A percentile compares a stretch with the other conserved stretches of the same genome.
Evolutionary conservation across 768 basidiomycete genomes (phyloP).

Genomic region (Amylocystis lapponica): DNA sequence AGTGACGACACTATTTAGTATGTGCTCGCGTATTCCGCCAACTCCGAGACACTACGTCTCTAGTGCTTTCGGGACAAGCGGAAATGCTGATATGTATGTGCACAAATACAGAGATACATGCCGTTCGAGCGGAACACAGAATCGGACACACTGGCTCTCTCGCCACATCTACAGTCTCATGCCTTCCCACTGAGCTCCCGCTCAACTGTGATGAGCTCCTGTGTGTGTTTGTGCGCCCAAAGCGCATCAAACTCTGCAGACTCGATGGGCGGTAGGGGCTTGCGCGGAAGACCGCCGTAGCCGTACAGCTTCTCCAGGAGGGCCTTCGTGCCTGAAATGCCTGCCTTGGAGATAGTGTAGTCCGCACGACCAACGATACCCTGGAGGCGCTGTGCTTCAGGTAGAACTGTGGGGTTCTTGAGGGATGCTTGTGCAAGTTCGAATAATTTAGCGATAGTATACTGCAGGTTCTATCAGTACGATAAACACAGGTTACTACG

Average conservation of each 20-base stretch:
- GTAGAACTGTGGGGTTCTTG: slow-evolving; percentile 49
- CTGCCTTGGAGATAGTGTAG: slow-evolving; percentile 68
- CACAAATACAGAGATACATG: no score
- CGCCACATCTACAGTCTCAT: no score
- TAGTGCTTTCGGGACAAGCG: no score
- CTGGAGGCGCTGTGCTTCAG: slow-evolving; percentile 71
- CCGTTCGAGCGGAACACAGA: no score
- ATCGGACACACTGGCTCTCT: no score
- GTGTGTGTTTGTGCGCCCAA: slow-evolving; percentile 69
- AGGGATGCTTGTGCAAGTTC: slow-evolving; percentile 54
- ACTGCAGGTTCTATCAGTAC: slow-evolving; percentile 28
- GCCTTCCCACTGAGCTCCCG: slow-evolving; percentile 44
- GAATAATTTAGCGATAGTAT: slow-evolving; percentile 55
- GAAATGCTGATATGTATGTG: no score
- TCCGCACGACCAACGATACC: slow-evolving; percentile 79
- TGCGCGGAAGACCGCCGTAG: slow-evolving; percentile 76
- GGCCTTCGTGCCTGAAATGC: slow-evolving; percentile 81
- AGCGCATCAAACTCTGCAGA: slow-evolving; percentile 49
- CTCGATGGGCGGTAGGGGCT: slow-evolving; percentile 67
- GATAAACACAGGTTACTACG: not conserved
- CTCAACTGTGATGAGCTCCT: slow-evolving; percentile 63
- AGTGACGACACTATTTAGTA: no score
- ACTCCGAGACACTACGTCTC: no score
- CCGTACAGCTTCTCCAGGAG: slow-evolving; percentile 69
- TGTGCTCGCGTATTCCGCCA: no score